Base-by-base conservation (phyloP, 2,329 filamentous ascomycete species). In the Trichophyton mentagrophytes region DNA sequence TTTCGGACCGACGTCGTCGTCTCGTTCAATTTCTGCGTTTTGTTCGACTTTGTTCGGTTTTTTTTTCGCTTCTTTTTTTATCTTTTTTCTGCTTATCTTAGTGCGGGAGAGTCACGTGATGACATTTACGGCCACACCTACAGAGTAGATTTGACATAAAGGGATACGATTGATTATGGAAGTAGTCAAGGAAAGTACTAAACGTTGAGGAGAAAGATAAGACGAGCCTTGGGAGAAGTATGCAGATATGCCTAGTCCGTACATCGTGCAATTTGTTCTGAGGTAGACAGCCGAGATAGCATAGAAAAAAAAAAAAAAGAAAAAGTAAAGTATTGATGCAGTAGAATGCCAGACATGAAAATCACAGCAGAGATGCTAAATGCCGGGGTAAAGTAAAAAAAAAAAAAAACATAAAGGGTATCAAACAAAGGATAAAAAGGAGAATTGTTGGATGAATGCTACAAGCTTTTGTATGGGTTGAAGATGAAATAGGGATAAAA, bases 51-150 rank as follows among this genome's bases (percentile, higher is more conserved):
- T 63, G 33, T 38, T 38, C 33, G 33, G 9, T 44, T 55, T 55
- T 40, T 55, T 55, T 56, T 59, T 56, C 44, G 57, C 59, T 57
- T 63, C 61, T 63, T 13, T 47, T 30, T n/a, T 76, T 76, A 73
- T 71, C 73, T 74, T 62, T 57, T 67, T 63, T 62, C 71, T 72
- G 72, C 74, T 75, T 76, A 76, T 76, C 73, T 76, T 76, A 76
- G 76, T 73, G 71, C 63, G 64, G 63, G 46, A 61, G 25, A 3
- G 25, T 65, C 63, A 65, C 64, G 63, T 65, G 63, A 49, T 58
- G 7, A 2, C 1, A 6, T 44, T 17, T 53, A 33, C 22, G 11
- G 3, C 3, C 4, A 36, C 25, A 36, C 7, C 33, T 36, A 8
- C 33, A 36, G 11, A 38, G 1, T 38, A 13, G 33, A 13, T 11